Conservation (phyloP, 768 basidiomycete genomes). For the Lactifluus pinguis region DNA sequence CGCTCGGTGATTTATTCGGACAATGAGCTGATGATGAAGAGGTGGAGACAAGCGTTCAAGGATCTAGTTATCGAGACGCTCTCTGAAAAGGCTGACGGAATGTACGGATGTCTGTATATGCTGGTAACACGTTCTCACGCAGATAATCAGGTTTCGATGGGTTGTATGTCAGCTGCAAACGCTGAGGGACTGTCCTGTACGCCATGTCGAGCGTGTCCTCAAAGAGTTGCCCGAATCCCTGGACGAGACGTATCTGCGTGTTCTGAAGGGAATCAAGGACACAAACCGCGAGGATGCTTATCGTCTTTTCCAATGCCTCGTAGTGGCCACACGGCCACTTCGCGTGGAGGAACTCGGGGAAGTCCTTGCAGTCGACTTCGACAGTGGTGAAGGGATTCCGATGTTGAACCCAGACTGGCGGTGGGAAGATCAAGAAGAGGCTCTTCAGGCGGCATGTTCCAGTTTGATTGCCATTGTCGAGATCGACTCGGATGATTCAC, state of each 20-base stretch:
- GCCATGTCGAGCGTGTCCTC: neutral
- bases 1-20: neutral
- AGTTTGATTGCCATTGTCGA: neutral
- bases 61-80: neutral
- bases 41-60: neutral
- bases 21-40: constrained; percentile 24
- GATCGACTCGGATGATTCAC: neutral
- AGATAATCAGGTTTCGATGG: neutral
- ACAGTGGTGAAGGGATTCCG: neutral
- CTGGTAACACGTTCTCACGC: neutral
- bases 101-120: neutral
- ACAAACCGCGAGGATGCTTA: neutral
- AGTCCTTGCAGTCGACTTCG: neutral
- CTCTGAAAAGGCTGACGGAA: neutral
- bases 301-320: neutral
- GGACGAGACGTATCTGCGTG: neutral
- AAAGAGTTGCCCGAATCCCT: neutral
- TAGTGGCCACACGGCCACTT: neutral
- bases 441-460: neutral
- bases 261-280: neutral
- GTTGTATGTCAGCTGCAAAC: neutral
- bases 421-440: neutral
- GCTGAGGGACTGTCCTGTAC: neutral
- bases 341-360: neutral
- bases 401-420: neutral